Conservation (phyloP, 768 basidiomycete genomes). For the Saitozyma sp. region DNA sequence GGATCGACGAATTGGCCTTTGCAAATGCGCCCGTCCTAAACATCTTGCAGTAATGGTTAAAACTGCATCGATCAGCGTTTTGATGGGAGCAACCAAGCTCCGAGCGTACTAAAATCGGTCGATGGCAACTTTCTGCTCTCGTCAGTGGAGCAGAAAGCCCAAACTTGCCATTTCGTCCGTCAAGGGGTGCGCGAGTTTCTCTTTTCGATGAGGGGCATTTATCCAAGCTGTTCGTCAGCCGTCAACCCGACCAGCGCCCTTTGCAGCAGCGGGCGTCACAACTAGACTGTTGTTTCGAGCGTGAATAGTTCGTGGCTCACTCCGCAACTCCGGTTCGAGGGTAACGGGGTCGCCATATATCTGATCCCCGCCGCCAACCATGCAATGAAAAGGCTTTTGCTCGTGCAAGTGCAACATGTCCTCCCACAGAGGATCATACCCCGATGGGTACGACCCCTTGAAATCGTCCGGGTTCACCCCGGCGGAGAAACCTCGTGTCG, state of each 20-base stretch:
- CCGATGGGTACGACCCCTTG: slow-evolving; percentile 69
- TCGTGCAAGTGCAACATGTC: slow-evolving; percentile 81
- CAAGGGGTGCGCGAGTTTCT: slow-evolving; percentile 63
- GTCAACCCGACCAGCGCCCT: too few species aligned
- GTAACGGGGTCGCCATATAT: slow-evolving; percentile 70
- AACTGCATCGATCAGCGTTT: slow-evolving; percentile 56
- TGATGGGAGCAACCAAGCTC: not conserved
- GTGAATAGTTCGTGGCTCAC: slow-evolving; percentile 9
- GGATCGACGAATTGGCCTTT: slow-evolving; percentile 86
- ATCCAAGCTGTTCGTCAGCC: slow-evolving; percentile 64
- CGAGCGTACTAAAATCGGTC: slow-evolving; percentile 54
- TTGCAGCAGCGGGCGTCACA: too few species aligned
- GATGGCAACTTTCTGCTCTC: slow-evolving; percentile 60
- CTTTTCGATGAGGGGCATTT: slow-evolving; percentile 60
- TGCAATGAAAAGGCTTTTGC: slow-evolving; percentile 77
- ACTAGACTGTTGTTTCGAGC: not conserved
- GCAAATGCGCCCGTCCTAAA: slow-evolving; percentile 89
- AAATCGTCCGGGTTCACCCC: slow-evolving; percentile 89
- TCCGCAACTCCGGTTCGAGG: slow-evolving; percentile 61
- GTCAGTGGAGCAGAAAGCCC: not conserved
- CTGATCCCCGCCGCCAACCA: slow-evolving; percentile 95
- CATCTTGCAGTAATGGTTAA: slow-evolving; percentile 83
- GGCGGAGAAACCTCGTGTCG: slow-evolving; percentile 54
- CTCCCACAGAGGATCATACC: slow-evolving; percentile 86
- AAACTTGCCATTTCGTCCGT: slow-evolving; percentile 64